Evolutionary conservation across 495 filamentous ascomycete genomes (phyloP), one percentile per base, ranked within the genome.

Genomic region (Hyaloscypha bicolor): DNA sequence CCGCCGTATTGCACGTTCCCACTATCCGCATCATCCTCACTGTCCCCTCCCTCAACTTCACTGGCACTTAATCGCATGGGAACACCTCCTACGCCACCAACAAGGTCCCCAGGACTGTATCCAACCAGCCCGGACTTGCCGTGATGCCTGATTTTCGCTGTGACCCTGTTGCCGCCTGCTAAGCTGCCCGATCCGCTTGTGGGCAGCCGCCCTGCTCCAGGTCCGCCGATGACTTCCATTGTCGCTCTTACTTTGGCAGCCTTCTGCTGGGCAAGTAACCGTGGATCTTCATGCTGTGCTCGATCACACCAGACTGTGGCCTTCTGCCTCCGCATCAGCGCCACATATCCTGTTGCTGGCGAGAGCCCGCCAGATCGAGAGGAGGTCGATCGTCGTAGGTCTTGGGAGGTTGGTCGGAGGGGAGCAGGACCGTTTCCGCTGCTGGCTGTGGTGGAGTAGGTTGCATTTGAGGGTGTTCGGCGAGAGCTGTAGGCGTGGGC

Each of bases 261-360:
- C 65, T 90, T 84, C 72, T 96, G 91, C 71, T 91, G 87, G 30
- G 92, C 93, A 6, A 90, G 77, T 63, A 96, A 75, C 29, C 93
- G 84, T 11, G 96, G 91, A 78, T 99, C 96, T 78, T 98, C 93
- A 60, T 90, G 86, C 72, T 99, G 95, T 16, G 93, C 86, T 62
- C 94, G 93, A 71, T 98, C 96, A 78, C 94, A 97, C 95, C 95
- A 99, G 9, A 99, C 95, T 0, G 95, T 99, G 33, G 93, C 95
- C 75, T 98, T 99, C 74, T 99, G 95, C 71, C 92, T 92, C 57
- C 95, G 87, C 81, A 99, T 90, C 11, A 97, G 82, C 16, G 95
- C 94, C 29, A 99, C 95, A 77, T 99, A 99, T 69, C 91, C 87
- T 33, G 87, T 82, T 6, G 90, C 84, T 52, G 85, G 82, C 22